phyloP scores from a whole-genome alignment of 306 rosid genomes.

The Prunus kanzakura region DNA sequence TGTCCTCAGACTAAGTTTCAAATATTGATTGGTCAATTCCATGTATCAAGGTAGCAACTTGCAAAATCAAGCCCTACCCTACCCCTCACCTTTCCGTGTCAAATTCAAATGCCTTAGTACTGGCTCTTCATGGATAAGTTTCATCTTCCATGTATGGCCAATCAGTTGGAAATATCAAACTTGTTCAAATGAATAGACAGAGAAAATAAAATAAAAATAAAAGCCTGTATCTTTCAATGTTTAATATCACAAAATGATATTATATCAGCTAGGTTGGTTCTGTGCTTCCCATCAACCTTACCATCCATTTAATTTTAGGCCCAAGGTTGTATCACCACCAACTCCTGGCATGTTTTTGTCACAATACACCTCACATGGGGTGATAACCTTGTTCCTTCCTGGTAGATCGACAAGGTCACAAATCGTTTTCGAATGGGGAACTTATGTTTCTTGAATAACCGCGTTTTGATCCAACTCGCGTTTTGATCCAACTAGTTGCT shows the following conservation, averaged over 20 bases:
- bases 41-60: conserved; percentile 1
- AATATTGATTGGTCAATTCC: conserved; percentile 1
- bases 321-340: neutral
- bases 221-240: neutral
- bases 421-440: neutral
- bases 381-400: neutral
- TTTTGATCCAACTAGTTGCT: neutral
- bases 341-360: conserved; percentile 11
- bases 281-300: conserved; percentile 23
- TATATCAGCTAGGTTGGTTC: neutral
- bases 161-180: neutral
- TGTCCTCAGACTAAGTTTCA: neutral
- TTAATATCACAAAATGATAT: neutral
- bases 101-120: neutral
- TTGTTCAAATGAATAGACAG: neutral
- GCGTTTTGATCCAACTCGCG: neutral
- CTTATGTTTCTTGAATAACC: neutral
- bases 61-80: conserved; percentile 10
- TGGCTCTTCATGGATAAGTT: neutral
- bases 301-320: conserved; percentile 10
- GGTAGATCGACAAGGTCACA: neutral
- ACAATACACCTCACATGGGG: conserved; percentile 14
- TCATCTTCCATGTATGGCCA: neutral
- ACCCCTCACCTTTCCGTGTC: neutral
- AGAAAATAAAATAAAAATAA: neutral